Base-by-base conservation (phyloP, 2,329 filamentous ascomycete genomes). In the Aspergillus thermomutatus region DNA sequence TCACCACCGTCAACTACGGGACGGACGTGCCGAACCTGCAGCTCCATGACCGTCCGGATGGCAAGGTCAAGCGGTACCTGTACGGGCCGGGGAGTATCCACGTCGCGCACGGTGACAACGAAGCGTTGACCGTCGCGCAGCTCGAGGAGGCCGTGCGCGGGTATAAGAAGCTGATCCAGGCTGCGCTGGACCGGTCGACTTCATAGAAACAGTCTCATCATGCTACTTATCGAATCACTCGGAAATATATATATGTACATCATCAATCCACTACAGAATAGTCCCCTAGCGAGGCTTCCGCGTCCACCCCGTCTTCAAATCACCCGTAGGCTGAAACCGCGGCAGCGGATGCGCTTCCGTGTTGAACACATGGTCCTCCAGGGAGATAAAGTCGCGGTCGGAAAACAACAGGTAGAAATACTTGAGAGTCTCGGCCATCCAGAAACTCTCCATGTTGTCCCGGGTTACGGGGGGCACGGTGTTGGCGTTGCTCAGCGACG, bases 361-460 rank as follows among this genome's bases (percentile, higher is more conserved):
- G 73, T 99, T 99, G 70, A 97, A 87, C 41, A 99, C 92, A 26
- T 96, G 82, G 66, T 92, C 85, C 65, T 94, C 89, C 31, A 99
- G 81, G 2, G 92, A 91, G 45, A 97, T 79, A 40, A 97, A 75
- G 59, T 95, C 90, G 62, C 88, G 81, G 3, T 90, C 87, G 2
- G 91, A 92, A 77, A 99, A 99, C 34, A 99, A 82, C 43, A 99
- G 84, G 74, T 96, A 99, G 72, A 99, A 89, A 73, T 99, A 99
- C 77, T 99, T 99, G 47, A 99, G 80, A 23, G 94, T 99, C 78
- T 99, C 94, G 49, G 94, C 92, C 80, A 99, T 84, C 94, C 94
- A 99, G 77, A 97, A 97, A 71, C 91, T 95, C 78, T 99, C 94
- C 93, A 99, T 97, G 66, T 97, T 97, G 75, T 99, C 93, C 58